These are phyloP conservation scores for Pelargonium citronellum DNA, from an alignment of 441 rosid species.

Conservation along the genomic window DNA sequence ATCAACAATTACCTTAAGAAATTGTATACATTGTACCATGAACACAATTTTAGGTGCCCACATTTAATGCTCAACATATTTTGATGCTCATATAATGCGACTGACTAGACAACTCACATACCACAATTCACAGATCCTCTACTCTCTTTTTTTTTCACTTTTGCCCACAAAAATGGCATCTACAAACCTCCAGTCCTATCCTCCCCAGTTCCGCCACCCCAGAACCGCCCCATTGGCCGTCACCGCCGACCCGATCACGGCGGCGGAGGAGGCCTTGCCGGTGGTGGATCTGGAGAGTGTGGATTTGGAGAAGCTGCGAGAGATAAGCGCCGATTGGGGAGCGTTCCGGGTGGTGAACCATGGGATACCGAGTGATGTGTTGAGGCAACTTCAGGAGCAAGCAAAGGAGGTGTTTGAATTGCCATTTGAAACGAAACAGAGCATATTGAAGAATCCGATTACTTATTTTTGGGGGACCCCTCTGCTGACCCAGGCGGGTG, in stretches of 20 bases:
- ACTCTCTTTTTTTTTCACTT: too few relatives aligned
- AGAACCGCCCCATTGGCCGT: too few relatives aligned
- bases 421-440: constrained; percentile 48
- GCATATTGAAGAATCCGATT: constrained; percentile 30
- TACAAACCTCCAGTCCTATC: not conserved
- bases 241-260: too few relatives aligned
- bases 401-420: constrained; percentile 38
- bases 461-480: constrained; percentile 80
- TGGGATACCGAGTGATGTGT: constrained; percentile 44
- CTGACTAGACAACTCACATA: too few relatives aligned
- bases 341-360: constrained; percentile 62
- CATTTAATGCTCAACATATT: too few relatives aligned
- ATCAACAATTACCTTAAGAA: too few relatives aligned
- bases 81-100: too few relatives aligned
- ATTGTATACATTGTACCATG: too few relatives aligned
- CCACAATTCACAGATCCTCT: too few relatives aligned
- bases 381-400: constrained; percentile 34
- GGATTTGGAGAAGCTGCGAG: constrained; percentile 35
- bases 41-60: too few relatives aligned
- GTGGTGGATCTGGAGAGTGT: constrained; percentile 41
- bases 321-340: constrained; percentile 64
- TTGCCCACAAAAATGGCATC: too few relatives aligned
- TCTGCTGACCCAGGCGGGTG: constrained; percentile 44
- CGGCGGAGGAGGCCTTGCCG: constrained; percentile 36
- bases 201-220: not conserved